phyloP scores from a whole-genome alignment of 1,284 basidiomycete genomes.

The Lentinus polychrous region DNA sequence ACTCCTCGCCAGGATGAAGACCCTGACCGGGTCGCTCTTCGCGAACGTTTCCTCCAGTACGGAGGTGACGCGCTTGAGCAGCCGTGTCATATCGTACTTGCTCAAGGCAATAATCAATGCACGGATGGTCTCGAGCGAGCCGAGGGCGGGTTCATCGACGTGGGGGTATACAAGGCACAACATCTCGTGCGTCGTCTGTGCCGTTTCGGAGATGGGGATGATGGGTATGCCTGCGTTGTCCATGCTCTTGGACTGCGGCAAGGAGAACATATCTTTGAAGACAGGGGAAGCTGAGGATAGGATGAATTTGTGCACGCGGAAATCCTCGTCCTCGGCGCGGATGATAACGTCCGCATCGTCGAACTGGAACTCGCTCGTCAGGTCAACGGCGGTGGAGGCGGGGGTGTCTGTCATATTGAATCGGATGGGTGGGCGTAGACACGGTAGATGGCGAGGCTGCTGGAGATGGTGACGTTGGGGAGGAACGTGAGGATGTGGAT shows the following conservation, averaged over 20 bases:
- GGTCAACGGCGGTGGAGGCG: too few species aligned
- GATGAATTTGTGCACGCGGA: constrained; percentile 9
- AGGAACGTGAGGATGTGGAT: too few species aligned
- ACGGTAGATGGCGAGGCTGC: too few species aligned
- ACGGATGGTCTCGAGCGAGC: background rate
- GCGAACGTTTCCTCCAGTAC: background rate
- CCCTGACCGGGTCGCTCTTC: background rate
- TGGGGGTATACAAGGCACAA: constrained; percentile 33
- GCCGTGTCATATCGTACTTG: background rate
- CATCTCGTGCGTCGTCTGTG: constrained; percentile 39
- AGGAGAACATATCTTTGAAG: constrained; percentile 13
- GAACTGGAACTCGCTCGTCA: constrained; percentile 6
- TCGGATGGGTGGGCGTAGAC: too few species aligned
- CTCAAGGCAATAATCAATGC: background rate
- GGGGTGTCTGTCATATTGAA: too few species aligned
- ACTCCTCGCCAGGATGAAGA: constrained; percentile 6
- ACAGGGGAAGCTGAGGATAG: constrained; percentile 18
- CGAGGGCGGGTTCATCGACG: background rate
- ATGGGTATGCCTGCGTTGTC: background rate
- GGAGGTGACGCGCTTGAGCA: background rate
- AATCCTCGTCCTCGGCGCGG: constrained; percentile 18
- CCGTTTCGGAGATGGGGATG: constrained; percentile 31
- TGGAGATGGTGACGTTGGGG: too few species aligned
- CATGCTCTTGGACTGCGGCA: constrained; percentile 1
- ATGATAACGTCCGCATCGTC: constrained; percentile 23